Conservation (phyloP, 1,284 basidiomycete genomes). For the Boletellus dicymbophilus region DNA sequence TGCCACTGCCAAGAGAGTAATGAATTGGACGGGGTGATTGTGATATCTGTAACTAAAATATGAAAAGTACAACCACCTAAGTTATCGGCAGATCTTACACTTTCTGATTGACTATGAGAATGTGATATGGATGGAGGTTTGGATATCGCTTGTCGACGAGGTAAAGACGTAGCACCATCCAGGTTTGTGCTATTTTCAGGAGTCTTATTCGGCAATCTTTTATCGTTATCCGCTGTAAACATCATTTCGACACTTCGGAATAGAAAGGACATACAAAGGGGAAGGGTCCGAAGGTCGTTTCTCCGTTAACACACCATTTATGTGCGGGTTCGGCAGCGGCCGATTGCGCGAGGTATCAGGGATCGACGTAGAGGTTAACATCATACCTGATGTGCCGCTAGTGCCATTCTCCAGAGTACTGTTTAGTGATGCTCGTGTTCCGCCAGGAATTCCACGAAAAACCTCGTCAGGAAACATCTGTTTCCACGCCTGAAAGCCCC, state of each 20-base stretch:
- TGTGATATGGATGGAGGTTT: slow-evolving; percentile 43
- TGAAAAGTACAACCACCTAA: slow-evolving; percentile 7
- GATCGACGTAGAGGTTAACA: slow-evolving; percentile 22
- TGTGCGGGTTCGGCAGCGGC: slow-evolving; percentile 4
- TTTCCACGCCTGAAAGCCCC: slow-evolving; percentile 87
- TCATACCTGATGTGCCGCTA: slow-evolving; percentile 28
- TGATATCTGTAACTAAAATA: slow-evolving; percentile 22
- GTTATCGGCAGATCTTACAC: slow-evolving; percentile 33
- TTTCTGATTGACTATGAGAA: slow-evolving; percentile 44
- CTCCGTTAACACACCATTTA: slow-evolving; percentile 19
- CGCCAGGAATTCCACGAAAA: slow-evolving; percentile 29
- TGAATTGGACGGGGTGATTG: slow-evolving; percentile 32
- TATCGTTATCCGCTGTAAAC: slow-evolving; percentile 11
- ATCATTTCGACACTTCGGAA: slow-evolving; percentile 1
- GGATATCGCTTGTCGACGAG: slow-evolving; percentile 38
- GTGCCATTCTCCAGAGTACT: slow-evolving; percentile 29
- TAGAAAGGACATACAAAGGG: slow-evolving; percentile 17
- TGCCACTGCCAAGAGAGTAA: slow-evolving; percentile 33
- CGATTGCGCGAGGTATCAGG: slow-evolving; percentile 23
- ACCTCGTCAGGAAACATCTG: slow-evolving; percentile 58
- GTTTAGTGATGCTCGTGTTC: slow-evolving; percentile 16
- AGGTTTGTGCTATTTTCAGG: slow-evolving; percentile 8
- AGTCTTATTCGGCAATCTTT: slow-evolving; percentile 19
- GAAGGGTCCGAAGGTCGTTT: slow-evolving; percentile 19
- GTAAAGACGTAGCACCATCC: slow-evolving; percentile 35